Conservation (phyloP, 2,329 filamentous ascomycete genomes). For the Sclerotinia nivalis region DNA sequence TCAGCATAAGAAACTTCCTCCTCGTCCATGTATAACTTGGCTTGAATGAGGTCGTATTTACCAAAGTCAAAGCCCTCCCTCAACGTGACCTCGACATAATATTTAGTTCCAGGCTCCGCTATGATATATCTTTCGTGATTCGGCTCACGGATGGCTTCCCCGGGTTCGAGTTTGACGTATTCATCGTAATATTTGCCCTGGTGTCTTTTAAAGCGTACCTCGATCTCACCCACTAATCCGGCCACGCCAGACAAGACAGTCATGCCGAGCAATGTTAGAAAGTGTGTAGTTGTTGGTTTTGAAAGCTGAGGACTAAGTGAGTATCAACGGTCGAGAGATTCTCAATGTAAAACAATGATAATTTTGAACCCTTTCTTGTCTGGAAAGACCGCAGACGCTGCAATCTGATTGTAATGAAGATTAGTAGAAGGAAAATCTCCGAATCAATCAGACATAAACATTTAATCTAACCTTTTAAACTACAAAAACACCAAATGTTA, state of each 20-base stretch:
- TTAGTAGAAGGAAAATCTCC: background rate
- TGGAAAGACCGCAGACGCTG: background rate
- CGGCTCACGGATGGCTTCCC: background rate
- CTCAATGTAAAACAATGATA: background rate
- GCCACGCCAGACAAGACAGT: background rate
- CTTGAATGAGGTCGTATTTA: background rate
- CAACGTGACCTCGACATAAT: constrained; percentile 16
- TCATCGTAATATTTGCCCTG: constrained; percentile 20
- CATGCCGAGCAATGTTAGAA: background rate
- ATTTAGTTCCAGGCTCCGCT: constrained; percentile 12
- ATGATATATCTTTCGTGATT: constrained; percentile 20
- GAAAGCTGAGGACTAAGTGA: background rate
- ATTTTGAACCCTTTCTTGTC: background rate
- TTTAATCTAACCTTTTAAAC: no score
- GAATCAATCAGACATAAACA: background rate
- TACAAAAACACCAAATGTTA: no score
- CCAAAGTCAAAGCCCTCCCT: constrained; percentile 9
- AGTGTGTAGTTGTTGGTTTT: background rate
- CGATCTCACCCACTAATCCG: background rate
- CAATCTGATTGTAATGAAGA: no score
- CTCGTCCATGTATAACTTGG: background rate
- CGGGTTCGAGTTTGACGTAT: constrained; percentile 15
- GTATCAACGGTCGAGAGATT: no score
- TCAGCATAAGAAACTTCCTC: background rate
- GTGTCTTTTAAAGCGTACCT: constrained; percentile 15